A percentile compares a stretch with the other conserved stretches of the same genome.
Evolutionary conservation across 2,329 filamentous ascomycete genomes (phyloP).

Genomic region (Fusarium mangiferae): DNA sequence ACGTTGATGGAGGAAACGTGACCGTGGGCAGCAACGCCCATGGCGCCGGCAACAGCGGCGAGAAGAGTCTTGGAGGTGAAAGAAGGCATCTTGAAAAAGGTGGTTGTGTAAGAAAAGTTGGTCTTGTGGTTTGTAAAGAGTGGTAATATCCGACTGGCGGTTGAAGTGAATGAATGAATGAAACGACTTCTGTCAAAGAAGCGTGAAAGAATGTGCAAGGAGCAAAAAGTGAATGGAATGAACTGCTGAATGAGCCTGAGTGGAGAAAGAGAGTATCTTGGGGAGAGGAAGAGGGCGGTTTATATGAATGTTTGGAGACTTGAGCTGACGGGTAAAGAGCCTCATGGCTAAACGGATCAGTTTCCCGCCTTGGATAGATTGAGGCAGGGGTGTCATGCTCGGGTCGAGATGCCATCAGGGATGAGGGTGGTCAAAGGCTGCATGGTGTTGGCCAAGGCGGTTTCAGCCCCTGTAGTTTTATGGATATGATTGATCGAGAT

Average conservation of each 20-base stretch:
- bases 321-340: slow-evolving; percentile 7
- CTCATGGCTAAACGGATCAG: slow-evolving; percentile 22
- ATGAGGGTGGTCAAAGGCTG: slow-evolving; percentile 19
- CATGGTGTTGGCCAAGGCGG: slow-evolving; percentile 26
- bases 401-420: slow-evolving; percentile 35
- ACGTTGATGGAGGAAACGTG: slow-evolving; percentile 44
- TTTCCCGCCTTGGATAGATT: slow-evolving; percentile 18
- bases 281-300: slow-evolving; percentile 11
- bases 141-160: slow-evolving; percentile 40
- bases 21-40: slow-evolving; percentile 44
- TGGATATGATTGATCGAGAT: slow-evolving; percentile 1
- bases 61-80: slow-evolving; percentile 42
- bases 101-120: slow-evolving; percentile 9
- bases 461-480: slow-evolving; percentile 29
- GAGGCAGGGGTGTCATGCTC: slow-evolving; percentile 14
- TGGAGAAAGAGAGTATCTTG: slow-evolving; percentile 9
- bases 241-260: slow-evolving; percentile 44
- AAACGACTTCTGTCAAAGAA: slow-evolving; percentile 49
- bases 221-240: slow-evolving; percentile 44
- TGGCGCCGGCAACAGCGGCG: slow-evolving; percentile 42
- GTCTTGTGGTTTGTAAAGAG: slow-evolving; percentile 12
- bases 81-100: slow-evolving; percentile 41
- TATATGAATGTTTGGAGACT: slow-evolving; percentile 28
- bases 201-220: slow-evolving; percentile 40
- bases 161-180: slow-evolving; percentile 36